These are phyloP conservation scores for Pythium phragmitis DNA, from an alignment of 352 stramenopile genomes.

Conservation along the genomic window DNA sequence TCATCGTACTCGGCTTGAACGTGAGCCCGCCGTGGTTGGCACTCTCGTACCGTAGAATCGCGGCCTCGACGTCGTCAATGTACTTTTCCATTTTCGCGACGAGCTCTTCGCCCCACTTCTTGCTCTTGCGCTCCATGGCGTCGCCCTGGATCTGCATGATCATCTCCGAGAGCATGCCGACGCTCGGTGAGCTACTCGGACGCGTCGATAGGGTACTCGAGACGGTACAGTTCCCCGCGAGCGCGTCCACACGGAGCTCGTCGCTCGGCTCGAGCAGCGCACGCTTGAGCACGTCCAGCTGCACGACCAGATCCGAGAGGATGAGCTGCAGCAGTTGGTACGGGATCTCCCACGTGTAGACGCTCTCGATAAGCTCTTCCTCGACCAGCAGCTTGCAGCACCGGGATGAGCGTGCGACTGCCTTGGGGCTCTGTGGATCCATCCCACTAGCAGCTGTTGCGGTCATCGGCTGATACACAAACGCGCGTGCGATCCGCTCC, in stretches of 20 bases:
- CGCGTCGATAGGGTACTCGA: background rate
- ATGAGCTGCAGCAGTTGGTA: conserved; percentile 84
- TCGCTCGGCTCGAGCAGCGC: conserved; percentile 11
- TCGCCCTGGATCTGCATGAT: conserved; percentile 88
- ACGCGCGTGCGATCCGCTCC: conserved; percentile 73
- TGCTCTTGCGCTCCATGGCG: conserved; percentile 71
- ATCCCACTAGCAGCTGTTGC: conserved; percentile 10
- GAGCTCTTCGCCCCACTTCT: conserved; percentile 76
- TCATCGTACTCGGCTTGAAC: conserved; percentile 89
- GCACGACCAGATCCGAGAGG: conserved; percentile 64
- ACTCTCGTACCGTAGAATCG: conserved; percentile 72
- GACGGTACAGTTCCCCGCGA: too few relatives aligned
- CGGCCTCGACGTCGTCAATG: conserved; percentile 75
- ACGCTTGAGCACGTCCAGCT: conserved; percentile 64
- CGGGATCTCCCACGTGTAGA: conserved; percentile 87
- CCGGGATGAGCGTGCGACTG: background rate
- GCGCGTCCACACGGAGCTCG: conserved; percentile 29
- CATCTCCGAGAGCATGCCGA: conserved; percentile 83
- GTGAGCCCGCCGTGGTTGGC: conserved; percentile 65
- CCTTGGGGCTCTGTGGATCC: conserved; percentile 1
- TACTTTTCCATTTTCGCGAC: conserved; percentile 80
- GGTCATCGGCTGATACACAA: conserved; percentile 58
- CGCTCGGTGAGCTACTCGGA: conserved; percentile 33
- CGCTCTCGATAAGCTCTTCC: conserved; percentile 85
- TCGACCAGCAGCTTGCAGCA: conserved; percentile 73